These are phyloP conservation scores for Nasturtium officinale DNA, from an alignment of 345 rosid species.

Conservation along the genomic window DNA sequence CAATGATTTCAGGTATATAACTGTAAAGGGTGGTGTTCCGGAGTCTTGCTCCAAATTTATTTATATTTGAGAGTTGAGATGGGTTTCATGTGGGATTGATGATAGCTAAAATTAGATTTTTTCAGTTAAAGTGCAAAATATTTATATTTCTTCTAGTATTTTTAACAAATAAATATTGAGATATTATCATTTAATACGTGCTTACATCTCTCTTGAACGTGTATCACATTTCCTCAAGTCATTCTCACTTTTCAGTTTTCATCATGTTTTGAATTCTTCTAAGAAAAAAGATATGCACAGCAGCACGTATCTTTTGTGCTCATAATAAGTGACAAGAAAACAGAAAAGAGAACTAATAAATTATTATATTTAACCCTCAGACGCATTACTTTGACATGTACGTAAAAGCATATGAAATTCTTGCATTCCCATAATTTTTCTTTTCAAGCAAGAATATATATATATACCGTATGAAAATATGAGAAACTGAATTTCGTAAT, in stretches of 20 bases:
- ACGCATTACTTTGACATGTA: not conserved
- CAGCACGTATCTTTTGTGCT: slow-evolving; percentile 9
- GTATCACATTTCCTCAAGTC: slow-evolving; percentile 24
- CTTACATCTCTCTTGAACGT: slow-evolving; percentile 19
- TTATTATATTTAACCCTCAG: slow-evolving; percentile 10
- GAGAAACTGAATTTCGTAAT: not conserved
- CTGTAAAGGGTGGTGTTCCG: not conserved
- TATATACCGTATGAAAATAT: not conserved
- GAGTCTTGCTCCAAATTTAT: not conserved
- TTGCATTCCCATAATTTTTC: not conserved
- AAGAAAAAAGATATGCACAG: slow-evolving; percentile 2
- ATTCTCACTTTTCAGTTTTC: not conserved
- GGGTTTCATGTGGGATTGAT: not conserved
- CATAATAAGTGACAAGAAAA: not conserved
- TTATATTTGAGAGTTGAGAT: not conserved
- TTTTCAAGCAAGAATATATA: not conserved
- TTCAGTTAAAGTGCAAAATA: not conserved
- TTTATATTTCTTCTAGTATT: not conserved
- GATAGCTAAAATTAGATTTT: not conserved
- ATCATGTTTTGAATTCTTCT: not conserved
- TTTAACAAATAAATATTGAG: not conserved
- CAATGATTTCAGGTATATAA: not conserved
- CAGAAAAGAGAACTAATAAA: not conserved
- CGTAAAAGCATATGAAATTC: slow-evolving; percentile 1
- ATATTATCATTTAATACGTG: slow-evolving; percentile 33